Evolutionary conservation across 495 filamentous ascomycete genomes (phyloP).

Genomic region (Trypethelium eluteriae): DNA sequence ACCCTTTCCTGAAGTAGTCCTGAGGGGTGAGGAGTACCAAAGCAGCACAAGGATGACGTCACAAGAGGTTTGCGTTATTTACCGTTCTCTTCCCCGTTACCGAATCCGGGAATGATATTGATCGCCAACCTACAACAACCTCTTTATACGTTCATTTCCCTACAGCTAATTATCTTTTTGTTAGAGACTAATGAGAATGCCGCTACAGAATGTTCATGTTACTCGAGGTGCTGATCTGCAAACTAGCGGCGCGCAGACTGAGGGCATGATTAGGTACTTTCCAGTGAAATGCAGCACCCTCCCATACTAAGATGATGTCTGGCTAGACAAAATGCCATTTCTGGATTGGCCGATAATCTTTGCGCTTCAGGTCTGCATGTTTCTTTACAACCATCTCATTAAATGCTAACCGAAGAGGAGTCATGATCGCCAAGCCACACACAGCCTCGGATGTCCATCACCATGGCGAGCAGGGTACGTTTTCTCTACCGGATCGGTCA

Average conservation of each 20-base stretch:
- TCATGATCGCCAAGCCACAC: slow-evolving; percentile 50
- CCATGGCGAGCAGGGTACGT: slow-evolving; percentile 42
- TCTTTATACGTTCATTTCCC: too few species aligned
- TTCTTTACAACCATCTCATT: background rate
- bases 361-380: slow-evolving; percentile 32
- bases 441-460: slow-evolving; percentile 47
- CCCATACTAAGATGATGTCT: background rate
- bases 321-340: slow-evolving; percentile 46
- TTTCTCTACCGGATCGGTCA: background rate
- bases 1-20: too few species aligned
- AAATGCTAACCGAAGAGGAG: slow-evolving; percentile 17
- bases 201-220: slow-evolving; percentile 23
- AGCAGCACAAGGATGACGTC: background rate
- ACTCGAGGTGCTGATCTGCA: slow-evolving; percentile 25
- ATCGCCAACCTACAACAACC: too few species aligned
- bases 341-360: slow-evolving; percentile 50
- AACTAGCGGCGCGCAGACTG: slow-evolving; percentile 39
- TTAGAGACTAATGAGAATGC: slow-evolving; percentile 13
- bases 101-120: too few species aligned
- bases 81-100: background rate
- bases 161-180: background rate
- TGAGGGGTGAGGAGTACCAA: background rate
- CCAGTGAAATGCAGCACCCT: background rate
- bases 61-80: background rate
- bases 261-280: slow-evolving; percentile 40